Evolutionary conservation across 345 rosid genomes (phyloP).

Genomic region (Eucalyptus rudis): DNA sequence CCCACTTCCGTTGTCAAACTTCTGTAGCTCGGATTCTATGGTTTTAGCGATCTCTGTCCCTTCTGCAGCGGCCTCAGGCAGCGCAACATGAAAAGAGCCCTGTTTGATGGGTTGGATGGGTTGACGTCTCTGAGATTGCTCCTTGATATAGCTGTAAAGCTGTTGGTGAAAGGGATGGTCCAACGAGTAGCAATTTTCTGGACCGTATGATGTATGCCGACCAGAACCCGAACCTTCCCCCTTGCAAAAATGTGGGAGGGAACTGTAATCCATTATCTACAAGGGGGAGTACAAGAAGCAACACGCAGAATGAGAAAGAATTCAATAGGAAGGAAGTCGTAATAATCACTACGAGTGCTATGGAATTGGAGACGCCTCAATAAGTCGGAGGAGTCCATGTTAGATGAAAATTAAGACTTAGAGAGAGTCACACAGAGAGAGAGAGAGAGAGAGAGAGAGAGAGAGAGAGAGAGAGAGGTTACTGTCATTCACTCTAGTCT

Average conservation of each 20-base stretch:
- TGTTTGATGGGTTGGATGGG: constrained; percentile 49
- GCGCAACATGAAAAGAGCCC: constrained; percentile 80
- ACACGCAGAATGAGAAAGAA: neutral
- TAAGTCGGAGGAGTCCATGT: neutral
- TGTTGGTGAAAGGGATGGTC: constrained; percentile 88
- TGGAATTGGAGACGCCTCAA: neutral
- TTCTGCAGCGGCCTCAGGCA: constrained; percentile 56
- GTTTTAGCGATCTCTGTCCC: constrained; percentile 53
- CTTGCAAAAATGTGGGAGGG: constrained; percentile 89
- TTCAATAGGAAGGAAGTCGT: neutral
- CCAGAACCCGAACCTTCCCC: constrained; percentile 84
- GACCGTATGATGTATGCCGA: constrained; percentile 16
- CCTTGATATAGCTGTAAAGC: constrained; percentile 74
- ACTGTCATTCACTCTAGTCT: neutral
- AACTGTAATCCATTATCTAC: constrained; percentile 68
- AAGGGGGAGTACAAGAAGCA: neutral
- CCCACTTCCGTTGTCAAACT: constrained; percentile 36
- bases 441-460: neutral
- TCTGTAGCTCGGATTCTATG: constrained; percentile 66
- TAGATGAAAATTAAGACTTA: neutral
- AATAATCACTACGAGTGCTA: neutral
- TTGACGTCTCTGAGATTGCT: constrained; percentile 23
- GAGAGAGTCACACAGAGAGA: neutral
- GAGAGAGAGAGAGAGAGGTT: no score
- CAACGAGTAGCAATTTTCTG: constrained; percentile 42